Evolutionary conservation across 2,329 filamentous ascomycete genomes (phyloP).

Genomic region (Epicoccum nigrum): DNA sequence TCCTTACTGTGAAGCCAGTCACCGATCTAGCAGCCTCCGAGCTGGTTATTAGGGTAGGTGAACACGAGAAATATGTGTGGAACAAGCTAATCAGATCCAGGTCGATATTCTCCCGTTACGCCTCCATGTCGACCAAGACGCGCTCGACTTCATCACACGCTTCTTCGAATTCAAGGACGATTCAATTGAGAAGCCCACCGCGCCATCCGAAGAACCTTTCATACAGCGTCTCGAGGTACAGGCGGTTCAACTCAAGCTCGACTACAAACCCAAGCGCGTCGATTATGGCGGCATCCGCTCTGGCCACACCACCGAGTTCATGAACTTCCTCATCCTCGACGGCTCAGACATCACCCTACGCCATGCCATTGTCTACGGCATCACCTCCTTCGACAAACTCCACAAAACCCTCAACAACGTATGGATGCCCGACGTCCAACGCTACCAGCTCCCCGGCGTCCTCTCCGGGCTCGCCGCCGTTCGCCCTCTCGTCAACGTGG

Average conservation of each 20-base stretch:
- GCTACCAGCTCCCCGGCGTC: constrained; percentile 86
- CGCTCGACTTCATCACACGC: constrained; percentile 92
- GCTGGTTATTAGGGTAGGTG: constrained; percentile 76
- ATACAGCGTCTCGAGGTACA: constrained; percentile 89
- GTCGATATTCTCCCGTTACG: constrained; percentile 80
- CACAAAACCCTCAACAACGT: constrained; percentile 92
- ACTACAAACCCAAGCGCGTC: constrained; percentile 98
- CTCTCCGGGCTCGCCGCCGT: constrained; percentile 88
- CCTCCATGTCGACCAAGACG: constrained; percentile 95
- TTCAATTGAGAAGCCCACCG: constrained; percentile 56
- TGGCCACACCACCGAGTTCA: constrained; percentile 94
- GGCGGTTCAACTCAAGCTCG: constrained; percentile 80
- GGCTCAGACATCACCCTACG: constrained; percentile 83
- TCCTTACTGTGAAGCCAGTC: constrained; percentile 86
- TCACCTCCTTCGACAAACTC: constrained; percentile 87
- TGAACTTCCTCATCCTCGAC: constrained; percentile 97
- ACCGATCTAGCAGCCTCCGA: constrained; percentile 86
- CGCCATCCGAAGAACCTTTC: constrained; percentile 76
- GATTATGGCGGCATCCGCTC: constrained; percentile 93
- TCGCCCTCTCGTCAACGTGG: constrained; percentile 89
- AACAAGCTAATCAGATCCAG: constrained; percentile 26
- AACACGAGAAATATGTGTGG: constrained; percentile 46
- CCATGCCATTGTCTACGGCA: constrained; percentile 90
- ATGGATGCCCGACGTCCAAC: constrained; percentile 92
- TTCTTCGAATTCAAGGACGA: constrained; percentile 99